phyloP scores from a whole-genome alignment of 768 basidiomycete species.

The Mycena maculata region DNA sequence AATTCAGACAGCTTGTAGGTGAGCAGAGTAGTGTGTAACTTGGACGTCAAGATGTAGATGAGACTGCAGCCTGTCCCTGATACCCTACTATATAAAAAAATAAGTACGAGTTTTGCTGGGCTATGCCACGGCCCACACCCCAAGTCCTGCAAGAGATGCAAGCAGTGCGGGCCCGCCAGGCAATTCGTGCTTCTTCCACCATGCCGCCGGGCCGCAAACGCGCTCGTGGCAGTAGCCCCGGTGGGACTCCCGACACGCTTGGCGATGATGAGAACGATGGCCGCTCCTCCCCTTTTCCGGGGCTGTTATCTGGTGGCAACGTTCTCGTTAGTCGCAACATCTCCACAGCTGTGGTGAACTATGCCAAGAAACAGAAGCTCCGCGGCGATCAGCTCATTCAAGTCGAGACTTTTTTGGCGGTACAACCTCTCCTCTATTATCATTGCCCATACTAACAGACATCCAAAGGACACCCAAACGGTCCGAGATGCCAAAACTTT shows the following conservation, averaged over 20 bases:
- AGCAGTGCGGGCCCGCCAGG: neutral
- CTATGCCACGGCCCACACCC: no score
- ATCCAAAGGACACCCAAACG: neutral
- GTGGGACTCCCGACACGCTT: no score
- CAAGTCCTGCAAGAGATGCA: neutral
- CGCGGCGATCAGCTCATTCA: slow-evolving; percentile 1
- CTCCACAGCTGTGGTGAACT: neutral
- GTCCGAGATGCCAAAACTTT: neutral
- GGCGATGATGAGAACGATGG: neutral
- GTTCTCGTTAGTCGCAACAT: neutral
- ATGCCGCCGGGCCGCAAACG: no score
- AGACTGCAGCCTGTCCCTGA: no score
- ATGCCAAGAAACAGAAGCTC: slow-evolving; percentile 9
- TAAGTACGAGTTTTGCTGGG: no score
- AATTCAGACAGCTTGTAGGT: no score
- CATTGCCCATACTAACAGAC: neutral
- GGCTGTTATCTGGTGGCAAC: neutral
- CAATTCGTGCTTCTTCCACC: no score
- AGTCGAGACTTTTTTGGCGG: neutral
- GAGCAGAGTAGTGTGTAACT: no score
- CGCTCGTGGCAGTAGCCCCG: no score
- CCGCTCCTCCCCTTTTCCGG: neutral
- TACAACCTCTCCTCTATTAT: neutral
- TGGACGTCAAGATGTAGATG: no score
- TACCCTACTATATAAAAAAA: no score